Evolutionary conservation across 2,329 filamentous ascomycete genomes (phyloP).

Genomic region (Chaetomium olivaceum): DNA sequence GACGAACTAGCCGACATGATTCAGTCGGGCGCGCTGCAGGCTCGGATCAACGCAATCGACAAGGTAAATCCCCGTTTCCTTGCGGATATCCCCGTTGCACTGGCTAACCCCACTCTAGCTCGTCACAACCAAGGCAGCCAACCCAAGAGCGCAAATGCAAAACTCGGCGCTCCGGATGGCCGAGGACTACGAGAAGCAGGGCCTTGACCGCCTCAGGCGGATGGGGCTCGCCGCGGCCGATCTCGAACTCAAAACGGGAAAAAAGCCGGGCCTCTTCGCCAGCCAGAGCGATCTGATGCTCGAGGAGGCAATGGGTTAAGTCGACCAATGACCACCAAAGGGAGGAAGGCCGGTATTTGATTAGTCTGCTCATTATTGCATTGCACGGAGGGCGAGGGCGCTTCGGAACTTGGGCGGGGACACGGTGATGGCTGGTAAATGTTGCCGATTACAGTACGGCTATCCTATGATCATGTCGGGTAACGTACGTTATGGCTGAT

Average conservation of each 20-base stretch:
- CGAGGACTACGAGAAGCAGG: slow-evolving; percentile 70
- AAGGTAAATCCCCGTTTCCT: slow-evolving; percentile 48
- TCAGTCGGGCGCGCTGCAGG: slow-evolving; percentile 66
- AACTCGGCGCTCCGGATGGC: slow-evolving; percentile 66
- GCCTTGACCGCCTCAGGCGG: slow-evolving; percentile 73
- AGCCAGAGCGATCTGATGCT: slow-evolving; percentile 10
- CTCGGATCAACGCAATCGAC: slow-evolving; percentile 82
- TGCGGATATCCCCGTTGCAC: not conserved
- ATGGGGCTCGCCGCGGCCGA: slow-evolving; percentile 76
- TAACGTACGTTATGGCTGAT: not conserved
- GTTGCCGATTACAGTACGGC: not conserved
- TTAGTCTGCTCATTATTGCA: slow-evolving; percentile 10
- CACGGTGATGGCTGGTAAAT: not conserved
- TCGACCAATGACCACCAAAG: not conserved
- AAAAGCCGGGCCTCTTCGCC: slow-evolving; percentile 14
- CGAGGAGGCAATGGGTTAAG: slow-evolving; percentile 25
- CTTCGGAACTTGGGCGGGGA: not conserved
- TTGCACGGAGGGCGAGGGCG: slow-evolving; percentile 11
- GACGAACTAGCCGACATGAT: slow-evolving; percentile 80
- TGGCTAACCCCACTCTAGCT: slow-evolving; percentile 49
- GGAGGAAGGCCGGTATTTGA: not conserved
- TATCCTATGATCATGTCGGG: not conserved
- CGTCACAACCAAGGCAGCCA: slow-evolving; percentile 68
- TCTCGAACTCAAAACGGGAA: slow-evolving; percentile 61
- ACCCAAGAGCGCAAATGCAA: slow-evolving; percentile 71